phyloP scores from a whole-genome alignment of 2,329 filamentous ascomycete genomes.

The Fusarium pseudocircinatum region DNA sequence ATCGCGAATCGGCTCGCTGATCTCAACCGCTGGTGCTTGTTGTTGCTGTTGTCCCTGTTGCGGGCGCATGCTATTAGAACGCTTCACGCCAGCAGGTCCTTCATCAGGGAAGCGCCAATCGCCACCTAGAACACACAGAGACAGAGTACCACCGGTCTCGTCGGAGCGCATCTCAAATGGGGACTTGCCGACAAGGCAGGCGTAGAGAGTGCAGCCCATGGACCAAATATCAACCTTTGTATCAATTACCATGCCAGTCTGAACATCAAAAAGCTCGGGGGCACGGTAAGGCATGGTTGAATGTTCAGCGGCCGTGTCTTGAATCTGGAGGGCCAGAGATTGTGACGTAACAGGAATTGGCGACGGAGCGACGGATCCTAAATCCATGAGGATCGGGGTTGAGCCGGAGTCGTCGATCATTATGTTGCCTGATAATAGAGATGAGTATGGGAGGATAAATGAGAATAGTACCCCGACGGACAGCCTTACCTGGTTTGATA shows the following conservation, averaged over 20 bases:
- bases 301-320: constrained; percentile 95
- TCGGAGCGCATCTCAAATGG: constrained; percentile 96
- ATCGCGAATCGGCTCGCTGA: constrained; percentile 85
- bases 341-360: constrained; percentile 91
- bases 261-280: constrained; percentile 97
- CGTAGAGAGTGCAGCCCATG: constrained; percentile 95
- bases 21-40: constrained; percentile 56
- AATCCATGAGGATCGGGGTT: constrained; percentile 94
- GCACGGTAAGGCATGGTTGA: constrained; percentile 98
- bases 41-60: constrained; percentile 46
- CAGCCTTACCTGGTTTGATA: constrained; percentile 87
- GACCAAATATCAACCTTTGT: constrained; percentile 99
- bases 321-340: constrained; percentile 88
- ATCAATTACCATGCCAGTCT: constrained; percentile 89
- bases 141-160: constrained; percentile 93
- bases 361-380: constrained; percentile 88
- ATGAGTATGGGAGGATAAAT: neutral
- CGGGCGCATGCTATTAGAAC: constrained; percentile 53
- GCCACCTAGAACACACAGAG: constrained; percentile 89
- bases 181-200: constrained; percentile 94
- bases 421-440: constrained; percentile 75
- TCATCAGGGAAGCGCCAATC: constrained; percentile 98
- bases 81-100: constrained; percentile 65
- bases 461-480: neutral
- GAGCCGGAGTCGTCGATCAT: constrained; percentile 96